Percentiles rank a stretch among this genome's conserved stretches.
Evolutionary conservation across 352 stramenopile genomes (phyloP).

Genomic region (Globisporangium splendens): DNA sequence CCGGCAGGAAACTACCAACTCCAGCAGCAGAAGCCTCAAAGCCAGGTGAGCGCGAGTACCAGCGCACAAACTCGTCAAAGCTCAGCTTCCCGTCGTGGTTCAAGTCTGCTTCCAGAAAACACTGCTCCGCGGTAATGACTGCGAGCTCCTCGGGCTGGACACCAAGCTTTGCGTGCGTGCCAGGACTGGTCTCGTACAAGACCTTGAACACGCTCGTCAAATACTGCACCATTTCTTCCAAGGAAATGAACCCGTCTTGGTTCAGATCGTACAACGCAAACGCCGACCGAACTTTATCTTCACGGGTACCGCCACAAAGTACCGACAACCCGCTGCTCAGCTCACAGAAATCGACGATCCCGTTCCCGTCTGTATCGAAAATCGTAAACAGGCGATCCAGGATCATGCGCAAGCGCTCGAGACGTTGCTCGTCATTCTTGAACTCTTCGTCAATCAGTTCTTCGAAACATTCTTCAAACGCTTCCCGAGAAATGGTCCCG

Average conservation of each 20-base stretch:
- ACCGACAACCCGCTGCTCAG: conserved; percentile 80
- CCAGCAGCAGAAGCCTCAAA: conserved; percentile 39
- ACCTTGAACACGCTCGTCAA: conserved; percentile 85
- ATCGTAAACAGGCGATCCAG: conserved; percentile 78
- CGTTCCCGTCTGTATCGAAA: conserved; percentile 78
- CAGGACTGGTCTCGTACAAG: conserved; percentile 76
- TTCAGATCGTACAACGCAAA: conserved; percentile 88
- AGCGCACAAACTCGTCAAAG: conserved; percentile 85
- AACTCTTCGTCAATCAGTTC: conserved; percentile 78
- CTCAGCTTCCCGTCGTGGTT: conserved; percentile 78
- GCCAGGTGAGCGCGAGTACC: conserved; percentile 66
- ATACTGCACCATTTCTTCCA: conserved; percentile 90
- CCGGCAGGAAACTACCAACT: conserved; percentile 20
- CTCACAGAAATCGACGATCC: conserved; percentile 83
- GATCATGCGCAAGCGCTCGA: conserved; percentile 60
- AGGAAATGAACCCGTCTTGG: conserved; percentile 76
- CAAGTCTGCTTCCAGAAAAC: conserved; percentile 80
- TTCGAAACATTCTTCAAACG: conserved; percentile 84
- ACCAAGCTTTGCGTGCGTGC: conserved; percentile 49
- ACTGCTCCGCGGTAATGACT: conserved; percentile 77
- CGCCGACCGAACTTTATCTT: conserved; percentile 84
- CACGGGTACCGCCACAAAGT: conserved; percentile 68
- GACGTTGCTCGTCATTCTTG: conserved; percentile 65
- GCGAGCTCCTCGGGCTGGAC: conserved; percentile 72
- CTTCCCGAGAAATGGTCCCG: conserved; percentile 71